These are phyloP conservation scores for Kodamaea sagamina DNA, from an alignment of 805 yeast genomes.

Conservation along the genomic window DNA sequence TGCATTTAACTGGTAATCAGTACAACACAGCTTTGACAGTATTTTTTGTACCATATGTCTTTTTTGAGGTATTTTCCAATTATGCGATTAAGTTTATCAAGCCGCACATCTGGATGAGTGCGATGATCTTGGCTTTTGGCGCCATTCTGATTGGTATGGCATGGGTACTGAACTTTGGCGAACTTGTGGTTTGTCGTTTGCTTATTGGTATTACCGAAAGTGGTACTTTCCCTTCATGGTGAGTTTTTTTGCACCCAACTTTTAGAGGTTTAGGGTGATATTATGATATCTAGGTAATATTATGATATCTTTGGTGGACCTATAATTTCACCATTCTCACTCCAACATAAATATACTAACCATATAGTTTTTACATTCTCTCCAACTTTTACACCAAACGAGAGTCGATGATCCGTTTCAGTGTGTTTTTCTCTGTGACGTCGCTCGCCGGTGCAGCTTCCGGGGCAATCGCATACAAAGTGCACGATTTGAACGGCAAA, in stretches of 20 bases:
- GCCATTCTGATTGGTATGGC: slow-evolving; percentile 67
- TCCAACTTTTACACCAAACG: slow-evolving; percentile 63
- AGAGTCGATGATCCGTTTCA: slow-evolving; percentile 70
- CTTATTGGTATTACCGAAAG: slow-evolving; percentile 69
- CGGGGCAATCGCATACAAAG: slow-evolving; percentile 69
- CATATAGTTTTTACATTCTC: slow-evolving; percentile 59
- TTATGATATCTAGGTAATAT: no score
- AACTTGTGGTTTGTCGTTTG: slow-evolving; percentile 61
- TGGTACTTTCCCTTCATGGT: slow-evolving; percentile 65
- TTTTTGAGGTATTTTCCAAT: slow-evolving; percentile 66
- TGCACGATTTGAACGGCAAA: slow-evolving; percentile 52
- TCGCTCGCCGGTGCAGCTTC: slow-evolving; percentile 79
- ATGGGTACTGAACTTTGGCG: slow-evolving; percentile 56
- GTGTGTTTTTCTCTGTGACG: slow-evolving; percentile 69
- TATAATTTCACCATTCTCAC: no score
- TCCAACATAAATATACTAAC: background rate
- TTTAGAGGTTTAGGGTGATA: no score
- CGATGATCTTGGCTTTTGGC: slow-evolving; percentile 64
- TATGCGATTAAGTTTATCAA: slow-evolving; percentile 55
- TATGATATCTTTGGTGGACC: no score
- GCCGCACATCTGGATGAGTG: slow-evolving; percentile 66
- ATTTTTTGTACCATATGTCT: slow-evolving; percentile 69
- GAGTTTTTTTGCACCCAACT: background rate
- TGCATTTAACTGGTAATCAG: slow-evolving; percentile 57
- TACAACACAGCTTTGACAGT: slow-evolving; percentile 66